These are phyloP conservation scores for Ogataea nitratoaversa DNA, from an alignment of 805 yeast genomes.

Conservation along the genomic window DNA sequence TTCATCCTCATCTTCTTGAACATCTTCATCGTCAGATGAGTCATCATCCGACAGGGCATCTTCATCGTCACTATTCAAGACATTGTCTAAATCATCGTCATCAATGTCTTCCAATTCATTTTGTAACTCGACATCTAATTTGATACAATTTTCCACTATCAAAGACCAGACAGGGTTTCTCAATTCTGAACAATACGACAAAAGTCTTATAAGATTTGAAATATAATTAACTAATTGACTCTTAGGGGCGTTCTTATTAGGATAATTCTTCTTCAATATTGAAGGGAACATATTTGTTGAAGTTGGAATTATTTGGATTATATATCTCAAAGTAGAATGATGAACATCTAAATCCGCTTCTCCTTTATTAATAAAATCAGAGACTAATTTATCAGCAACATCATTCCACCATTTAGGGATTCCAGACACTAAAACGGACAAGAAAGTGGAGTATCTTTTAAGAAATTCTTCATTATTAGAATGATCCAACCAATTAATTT, in stretches of 20 bases:
- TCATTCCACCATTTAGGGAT: slow-evolving; percentile 88
- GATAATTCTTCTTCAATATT: slow-evolving; percentile 59
- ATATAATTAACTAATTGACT: slow-evolving; percentile 58
- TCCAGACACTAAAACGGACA: slow-evolving; percentile 75
- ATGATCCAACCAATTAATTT: slow-evolving; percentile 58
- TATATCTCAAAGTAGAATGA: slow-evolving; percentile 61
- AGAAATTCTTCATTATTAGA: slow-evolving; percentile 36
- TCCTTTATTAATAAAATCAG: slow-evolving; percentile 44
- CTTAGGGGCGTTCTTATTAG: slow-evolving; percentile 69
- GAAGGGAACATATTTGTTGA: slow-evolving; percentile 61
- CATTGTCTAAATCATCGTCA: slow-evolving; percentile 60
- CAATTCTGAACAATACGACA: slow-evolving; percentile 72
- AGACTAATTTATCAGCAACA: slow-evolving; percentile 64
- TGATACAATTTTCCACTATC: slow-evolving; percentile 73
- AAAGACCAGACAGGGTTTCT: slow-evolving; percentile 74
- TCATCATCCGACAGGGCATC: slow-evolving; percentile 29
- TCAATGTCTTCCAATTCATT: slow-evolving; percentile 83
- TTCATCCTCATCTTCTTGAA: slow-evolving; percentile 23
- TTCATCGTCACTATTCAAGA: slow-evolving; percentile 28
- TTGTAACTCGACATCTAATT: slow-evolving; percentile 87
- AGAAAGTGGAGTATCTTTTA: slow-evolving; percentile 61
- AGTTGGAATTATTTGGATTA: slow-evolving; percentile 77
- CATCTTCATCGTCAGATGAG: slow-evolving; percentile 26
- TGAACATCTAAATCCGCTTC: slow-evolving; percentile 33
- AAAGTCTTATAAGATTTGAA: slow-evolving; percentile 53